phyloP scores from a whole-genome alignment of 2,329 filamentous ascomycete species.

The Phyllachora maydis region DNA sequence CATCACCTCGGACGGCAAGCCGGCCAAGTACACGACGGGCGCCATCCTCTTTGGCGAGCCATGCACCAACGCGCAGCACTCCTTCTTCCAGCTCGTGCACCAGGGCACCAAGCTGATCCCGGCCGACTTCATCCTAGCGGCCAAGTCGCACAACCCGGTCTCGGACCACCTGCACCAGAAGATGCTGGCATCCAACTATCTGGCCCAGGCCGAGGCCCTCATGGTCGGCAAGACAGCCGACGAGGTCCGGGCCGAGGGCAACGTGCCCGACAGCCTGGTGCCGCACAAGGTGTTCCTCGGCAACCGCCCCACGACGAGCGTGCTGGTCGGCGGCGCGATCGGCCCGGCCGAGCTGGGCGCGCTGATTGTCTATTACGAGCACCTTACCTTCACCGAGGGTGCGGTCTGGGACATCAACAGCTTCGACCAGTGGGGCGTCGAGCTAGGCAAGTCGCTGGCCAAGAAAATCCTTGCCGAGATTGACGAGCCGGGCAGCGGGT shows the following conservation, averaged over 20 bases:
- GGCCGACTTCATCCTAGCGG: slow-evolving; percentile 91
- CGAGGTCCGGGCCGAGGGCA: slow-evolving; percentile 56
- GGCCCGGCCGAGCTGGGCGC: slow-evolving; percentile 86
- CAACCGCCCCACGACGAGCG: slow-evolving; percentile 90
- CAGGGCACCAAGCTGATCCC: slow-evolving; percentile 98
- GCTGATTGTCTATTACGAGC: slow-evolving; percentile 96
- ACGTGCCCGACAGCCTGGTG: slow-evolving; percentile 48
- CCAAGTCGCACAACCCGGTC: slow-evolving; percentile 91
- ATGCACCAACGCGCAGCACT: slow-evolving; percentile 97
- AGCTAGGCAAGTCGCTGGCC: slow-evolving; percentile 87
- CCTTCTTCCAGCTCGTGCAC: slow-evolving; percentile 98
- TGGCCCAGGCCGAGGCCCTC: slow-evolving; percentile 71
- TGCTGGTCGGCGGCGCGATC: slow-evolving; percentile 76
- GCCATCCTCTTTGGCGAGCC: slow-evolving; percentile 95
- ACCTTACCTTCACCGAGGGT: slow-evolving; percentile 93
- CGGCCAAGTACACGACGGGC: slow-evolving; percentile 95
- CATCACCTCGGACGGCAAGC: slow-evolving; percentile 69
- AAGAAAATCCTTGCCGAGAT: slow-evolving; percentile 83
- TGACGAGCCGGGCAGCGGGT: slow-evolving; percentile 51
- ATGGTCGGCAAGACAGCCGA: slow-evolving; percentile 82
- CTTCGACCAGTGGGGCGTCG: slow-evolving; percentile 99
- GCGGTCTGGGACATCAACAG: slow-evolving; percentile 99
- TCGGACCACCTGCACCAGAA: slow-evolving; percentile 87
- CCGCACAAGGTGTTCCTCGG: slow-evolving; percentile 99
- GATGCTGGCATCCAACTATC: slow-evolving; percentile 86